These are phyloP conservation scores for Mucor circinelloides DNA, from an alignment of 371 early-diverging fungal genomes.

Conservation along the genomic window DNA sequence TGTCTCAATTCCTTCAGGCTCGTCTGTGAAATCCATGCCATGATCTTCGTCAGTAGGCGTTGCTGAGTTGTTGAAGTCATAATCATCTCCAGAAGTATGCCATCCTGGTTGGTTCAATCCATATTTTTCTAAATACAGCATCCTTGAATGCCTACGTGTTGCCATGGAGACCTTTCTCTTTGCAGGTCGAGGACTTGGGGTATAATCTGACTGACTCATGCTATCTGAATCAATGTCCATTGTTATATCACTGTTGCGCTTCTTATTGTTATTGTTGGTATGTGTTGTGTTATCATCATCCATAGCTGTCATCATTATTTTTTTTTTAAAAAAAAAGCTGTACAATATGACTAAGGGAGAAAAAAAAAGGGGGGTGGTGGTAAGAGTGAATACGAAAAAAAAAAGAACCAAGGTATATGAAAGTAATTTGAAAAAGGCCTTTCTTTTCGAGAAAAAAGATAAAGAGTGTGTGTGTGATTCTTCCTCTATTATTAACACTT, in stretches of 20 bases:
- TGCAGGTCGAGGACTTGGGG: constrained; percentile 1
- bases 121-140: constrained; percentile 36
- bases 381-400: neutral
- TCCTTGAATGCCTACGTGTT: constrained; percentile 26
- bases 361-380: neutral
- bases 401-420: neutral
- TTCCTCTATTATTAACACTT: neutral
- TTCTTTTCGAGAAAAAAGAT: neutral
- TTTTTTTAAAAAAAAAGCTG: neutral
- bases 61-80: neutral
- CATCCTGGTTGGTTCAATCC: constrained; percentile 32
- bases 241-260: neutral
- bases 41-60: neutral
- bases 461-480: neutral
- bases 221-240: constrained; percentile 1
- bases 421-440: neutral
- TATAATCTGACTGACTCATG: constrained; percentile 13
- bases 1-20: constrained; percentile 6
- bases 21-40: constrained; percentile 10
- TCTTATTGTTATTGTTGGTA: neutral
- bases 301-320: constrained; percentile 2
- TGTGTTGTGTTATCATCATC: neutral
- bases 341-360: neutral
- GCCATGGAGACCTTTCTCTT: constrained; percentile 17
- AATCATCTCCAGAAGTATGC: constrained; percentile 21